Percentiles rank a stretch among this genome's conserved stretches.
Conservation (phyloP, 2,329 filamentous ascomycete species). For the Aquanectria penicillioides region DNA sequence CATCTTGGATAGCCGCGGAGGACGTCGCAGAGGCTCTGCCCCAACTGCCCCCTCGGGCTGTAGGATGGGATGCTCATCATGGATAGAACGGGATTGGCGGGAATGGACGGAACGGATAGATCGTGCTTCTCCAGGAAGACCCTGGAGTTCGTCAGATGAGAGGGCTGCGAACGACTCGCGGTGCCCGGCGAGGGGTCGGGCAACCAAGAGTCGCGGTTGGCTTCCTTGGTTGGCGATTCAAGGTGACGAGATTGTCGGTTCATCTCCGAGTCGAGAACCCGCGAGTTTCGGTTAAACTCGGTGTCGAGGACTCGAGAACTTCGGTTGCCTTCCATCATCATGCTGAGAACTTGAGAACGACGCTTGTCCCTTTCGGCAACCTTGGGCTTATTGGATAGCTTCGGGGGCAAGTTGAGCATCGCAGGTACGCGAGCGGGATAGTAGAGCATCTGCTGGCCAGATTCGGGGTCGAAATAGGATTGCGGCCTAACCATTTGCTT, state of each 20-base stretch:
- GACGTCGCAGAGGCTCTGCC: slow-evolving; percentile 44
- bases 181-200: slow-evolving; percentile 56
- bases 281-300: slow-evolving; percentile 24
- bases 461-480: slow-evolving; percentile 70
- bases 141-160: slow-evolving; percentile 40
- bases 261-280: slow-evolving; percentile 17
- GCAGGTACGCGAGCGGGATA: slow-evolving; percentile 95
- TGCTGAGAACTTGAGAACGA: slow-evolving; percentile 76
- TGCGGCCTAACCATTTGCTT: slow-evolving; percentile 55
- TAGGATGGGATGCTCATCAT: slow-evolving; percentile 12
- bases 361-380: slow-evolving; percentile 72
- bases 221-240: slow-evolving; percentile 27
- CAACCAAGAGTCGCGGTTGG: slow-evolving; percentile 51
- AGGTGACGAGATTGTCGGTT: slow-evolving; percentile 11
- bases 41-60: slow-evolving; percentile 32
- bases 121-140: slow-evolving; percentile 30
- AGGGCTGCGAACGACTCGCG: slow-evolving; percentile 47
- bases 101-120: slow-evolving; percentile 32
- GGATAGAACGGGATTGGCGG: no score
- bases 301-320: slow-evolving; percentile 37
- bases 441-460: slow-evolving; percentile 86
- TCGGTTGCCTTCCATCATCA: slow-evolving; percentile 55
- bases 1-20: slow-evolving; percentile 46
- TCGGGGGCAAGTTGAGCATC: slow-evolving; percentile 91
- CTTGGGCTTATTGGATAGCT: slow-evolving; percentile 79